Conservation (phyloP, 2,329 filamentous ascomycete genomes). For the Parastagonospora nodorum region DNA sequence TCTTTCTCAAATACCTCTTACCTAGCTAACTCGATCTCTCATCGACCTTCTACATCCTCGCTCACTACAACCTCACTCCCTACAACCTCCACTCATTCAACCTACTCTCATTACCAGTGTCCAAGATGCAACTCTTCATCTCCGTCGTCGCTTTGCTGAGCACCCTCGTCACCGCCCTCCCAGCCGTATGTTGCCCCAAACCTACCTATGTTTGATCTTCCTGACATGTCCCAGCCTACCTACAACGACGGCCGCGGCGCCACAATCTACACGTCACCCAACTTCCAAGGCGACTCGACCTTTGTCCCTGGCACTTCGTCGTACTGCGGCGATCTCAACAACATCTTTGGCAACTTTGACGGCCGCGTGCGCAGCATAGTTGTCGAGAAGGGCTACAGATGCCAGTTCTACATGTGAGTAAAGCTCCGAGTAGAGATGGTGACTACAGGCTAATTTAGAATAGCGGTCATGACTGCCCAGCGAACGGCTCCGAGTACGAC, state of each 20-base stretch:
- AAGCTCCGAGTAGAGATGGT: not conserved
- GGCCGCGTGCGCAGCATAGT: conserved; percentile 17
- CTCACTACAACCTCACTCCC: not conserved
- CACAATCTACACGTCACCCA: conserved; percentile 14
- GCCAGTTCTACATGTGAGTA: conserved; percentile 26
- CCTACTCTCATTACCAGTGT: not conserved
- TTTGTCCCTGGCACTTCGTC: conserved; percentile 12
- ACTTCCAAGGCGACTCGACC: conserved; percentile 9
- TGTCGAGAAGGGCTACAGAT: conserved; percentile 18
- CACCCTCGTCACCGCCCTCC: conserved; percentile 9
- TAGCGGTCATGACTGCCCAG: conserved; percentile 3
- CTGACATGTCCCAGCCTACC: not conserved
- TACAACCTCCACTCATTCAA: not conserved
- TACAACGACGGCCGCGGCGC: conserved; percentile 9
- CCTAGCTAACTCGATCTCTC: no score
- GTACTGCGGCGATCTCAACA: conserved; percentile 20
- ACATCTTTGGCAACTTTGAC: conserved; percentile 25
- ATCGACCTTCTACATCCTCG: not conserved
- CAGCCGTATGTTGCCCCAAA: conserved; percentile 1
- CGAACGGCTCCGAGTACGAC: conserved; percentile 1
- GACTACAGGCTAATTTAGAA: not conserved
- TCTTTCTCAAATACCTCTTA: no score
- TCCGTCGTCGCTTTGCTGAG: conserved; percentile 13
- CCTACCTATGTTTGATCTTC: not conserved
- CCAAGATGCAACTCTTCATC: conserved; percentile 17